A percentile compares a stretch with the other conserved stretches of the same genome.
Conservation (phyloP, 139 green algal genomes). For the Ettlia oleoabundans region DNA sequence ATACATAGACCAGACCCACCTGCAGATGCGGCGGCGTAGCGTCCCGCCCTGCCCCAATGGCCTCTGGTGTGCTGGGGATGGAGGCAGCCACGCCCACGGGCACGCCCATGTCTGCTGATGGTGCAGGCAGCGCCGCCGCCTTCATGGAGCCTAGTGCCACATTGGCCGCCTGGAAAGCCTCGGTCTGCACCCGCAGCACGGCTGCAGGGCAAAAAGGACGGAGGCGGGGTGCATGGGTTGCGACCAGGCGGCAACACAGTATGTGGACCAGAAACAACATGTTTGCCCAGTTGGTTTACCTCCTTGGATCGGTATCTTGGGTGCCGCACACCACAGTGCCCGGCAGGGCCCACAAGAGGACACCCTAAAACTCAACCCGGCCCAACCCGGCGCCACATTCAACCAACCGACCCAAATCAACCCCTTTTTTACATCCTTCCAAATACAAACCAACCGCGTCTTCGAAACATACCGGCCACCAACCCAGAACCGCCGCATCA, state of each 20-base stretch:
- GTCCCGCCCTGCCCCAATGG: conserved; percentile 13
- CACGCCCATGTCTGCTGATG: neutral
- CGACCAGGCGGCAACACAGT: neutral
- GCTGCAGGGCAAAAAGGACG: conserved; percentile 6
- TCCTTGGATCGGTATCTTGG: no score
- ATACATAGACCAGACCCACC: neutral
- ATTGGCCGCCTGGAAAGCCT: conserved; percentile 62
- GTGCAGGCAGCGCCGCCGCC: conserved; percentile 21
- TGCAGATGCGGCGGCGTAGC: conserved; percentile 26
- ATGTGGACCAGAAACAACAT: no score
- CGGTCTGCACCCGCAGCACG: conserved; percentile 70
- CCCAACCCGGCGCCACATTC: no score
- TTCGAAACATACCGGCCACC: no score
- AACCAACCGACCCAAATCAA: no score
- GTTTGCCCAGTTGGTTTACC: no score
- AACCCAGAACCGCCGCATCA: no score
- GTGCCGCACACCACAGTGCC: no score
- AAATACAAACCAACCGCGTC: no score
- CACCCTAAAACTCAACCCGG: neutral
- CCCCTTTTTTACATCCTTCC: no score
- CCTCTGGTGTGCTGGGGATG: conserved; percentile 36
- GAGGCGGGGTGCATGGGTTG: neutral
- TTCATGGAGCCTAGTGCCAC: conserved; percentile 56
- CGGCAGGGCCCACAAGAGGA: no score
- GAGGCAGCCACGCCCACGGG: conserved; percentile 16